Base-by-base conservation (phyloP, 768 basidiomycete genomes). In the Termitomyces sp. region DNA sequence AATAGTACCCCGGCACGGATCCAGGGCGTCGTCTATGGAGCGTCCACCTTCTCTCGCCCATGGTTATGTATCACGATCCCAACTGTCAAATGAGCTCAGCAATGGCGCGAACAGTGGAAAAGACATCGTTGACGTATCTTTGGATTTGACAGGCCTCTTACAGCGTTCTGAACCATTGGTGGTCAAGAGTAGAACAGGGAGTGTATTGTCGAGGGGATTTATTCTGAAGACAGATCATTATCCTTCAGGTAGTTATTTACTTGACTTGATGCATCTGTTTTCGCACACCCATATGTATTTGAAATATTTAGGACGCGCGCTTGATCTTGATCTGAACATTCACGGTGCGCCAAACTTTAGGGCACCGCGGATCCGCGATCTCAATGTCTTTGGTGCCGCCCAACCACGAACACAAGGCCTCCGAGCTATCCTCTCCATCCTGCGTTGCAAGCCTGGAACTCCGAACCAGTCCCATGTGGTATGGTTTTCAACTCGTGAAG, bases 401-500 rank as follows among this genome's bases (percentile, higher is more conserved):
- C 97, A 98, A 66, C 97, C 97, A 12, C 90, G 95, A 2, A 85
- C 91, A 1, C 89, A 93, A 60, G 97, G 96, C 3, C 76, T 99
- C 11, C 80, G 91, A 43, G 94, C 93, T 2, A 91, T 98, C 47
- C 73, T 99, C 4, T 92, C 92, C 20, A 78, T 94, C 11, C 80
- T 99, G 6, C 76, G 86, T 33, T 89, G 88, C 59, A 75, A 87
- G 27, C 90, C 90, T 9, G 82, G 79, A 51, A 79, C 77, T 31
- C 63, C 71, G 3, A 77, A 85, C 57, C 81, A 86, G 11, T 83
- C 87, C 2, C 88, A 85, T 62, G 91, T 91, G 3, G 86, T 96
- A 27, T 99, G 94, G 94, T 93, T 98, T 70, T 97, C 90, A 27
- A 97, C 96, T 12, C 81, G 97, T 61, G 97, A 99, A 70, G 97